These are phyloP conservation scores for Hygrocybe punicea DNA, from an alignment of 768 basidiomycete genomes.

Conservation along the genomic window DNA sequence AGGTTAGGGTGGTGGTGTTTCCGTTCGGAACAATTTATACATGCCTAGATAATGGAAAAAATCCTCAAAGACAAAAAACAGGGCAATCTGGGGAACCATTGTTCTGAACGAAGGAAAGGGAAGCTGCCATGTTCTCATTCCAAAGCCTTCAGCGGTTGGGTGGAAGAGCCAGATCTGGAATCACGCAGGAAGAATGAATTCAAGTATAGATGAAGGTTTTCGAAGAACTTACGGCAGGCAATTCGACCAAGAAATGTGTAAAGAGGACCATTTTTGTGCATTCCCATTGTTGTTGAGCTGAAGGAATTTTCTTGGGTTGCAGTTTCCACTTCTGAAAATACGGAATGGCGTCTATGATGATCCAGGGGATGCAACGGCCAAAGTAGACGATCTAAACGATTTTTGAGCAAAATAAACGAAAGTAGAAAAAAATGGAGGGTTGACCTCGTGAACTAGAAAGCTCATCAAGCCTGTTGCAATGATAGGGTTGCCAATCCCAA, in stretches of 20 bases:
- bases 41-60: constrained; percentile 86
- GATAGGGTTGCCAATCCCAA: constrained; percentile 81
- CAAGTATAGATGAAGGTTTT: not conserved
- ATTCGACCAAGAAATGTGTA: constrained; percentile 93
- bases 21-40: constrained; percentile 17
- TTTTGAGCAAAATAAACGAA: not conserved
- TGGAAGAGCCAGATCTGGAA: constrained; percentile 86
- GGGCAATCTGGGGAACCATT: constrained; percentile 71
- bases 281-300: constrained; percentile 83
- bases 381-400: constrained; percentile 83
- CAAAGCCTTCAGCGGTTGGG: constrained; percentile 80
- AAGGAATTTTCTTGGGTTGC: constrained; percentile 81
- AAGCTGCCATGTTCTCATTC: constrained; percentile 90
- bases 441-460: constrained; percentile 90
- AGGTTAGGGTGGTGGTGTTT: too few species aligned
- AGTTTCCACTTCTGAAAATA: constrained; percentile 95
- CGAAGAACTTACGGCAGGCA: constrained; percentile 67
- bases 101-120: constrained; percentile 75
- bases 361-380: constrained; percentile 91
- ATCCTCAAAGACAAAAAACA: constrained; percentile 97
- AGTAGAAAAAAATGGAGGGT: not conserved
- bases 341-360: constrained; percentile 90
- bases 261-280: constrained; percentile 93
- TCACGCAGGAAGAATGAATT: not conserved
- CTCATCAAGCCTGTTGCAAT: constrained; percentile 92